Conservation (phyloP, 805 yeast species). For the Suhomyces sp. region DNA sequence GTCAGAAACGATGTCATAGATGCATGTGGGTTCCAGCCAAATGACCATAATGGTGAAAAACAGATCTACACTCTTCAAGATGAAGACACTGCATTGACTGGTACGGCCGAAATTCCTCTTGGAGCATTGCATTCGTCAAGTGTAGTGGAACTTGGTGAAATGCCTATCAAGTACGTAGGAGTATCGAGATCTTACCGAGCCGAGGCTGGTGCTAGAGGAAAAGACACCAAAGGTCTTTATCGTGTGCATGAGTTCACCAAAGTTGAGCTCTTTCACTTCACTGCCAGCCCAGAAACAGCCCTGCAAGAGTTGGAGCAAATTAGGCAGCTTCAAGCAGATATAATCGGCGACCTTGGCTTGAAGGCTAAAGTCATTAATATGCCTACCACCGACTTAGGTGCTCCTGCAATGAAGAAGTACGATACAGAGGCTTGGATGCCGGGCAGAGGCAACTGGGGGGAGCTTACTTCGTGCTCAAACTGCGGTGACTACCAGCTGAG, state of each 20-base stretch:
- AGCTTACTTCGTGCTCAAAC: conserved; percentile 84
- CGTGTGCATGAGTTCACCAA: conserved; percentile 96
- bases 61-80: conserved; percentile 71
- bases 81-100: conserved; percentile 66
- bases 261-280: conserved; percentile 82
- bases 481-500: conserved; percentile 90
- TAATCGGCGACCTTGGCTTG: conserved; percentile 67
- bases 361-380: conserved; percentile 79
- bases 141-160: conserved; percentile 31
- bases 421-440: conserved; percentile 99
- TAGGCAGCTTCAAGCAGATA: conserved; percentile 58
- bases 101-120: conserved; percentile 93
- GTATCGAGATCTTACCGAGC: conserved; percentile 86
- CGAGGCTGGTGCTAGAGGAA: conserved; percentile 96
- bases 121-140: conserved; percentile 72
- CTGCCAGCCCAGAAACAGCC: conserved; percentile 46
- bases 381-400: conserved; percentile 89
- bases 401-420: conserved; percentile 87
- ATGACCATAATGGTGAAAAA: conserved; percentile 80
- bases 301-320: conserved; percentile 55
- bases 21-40: conserved; percentile 94
- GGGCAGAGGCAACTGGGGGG: conserved; percentile 91
- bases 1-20: conserved; percentile 71
- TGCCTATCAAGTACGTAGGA: conserved; percentile 69
- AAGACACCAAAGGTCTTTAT: conserved; percentile 86